Percentiles rank a stretch among this genome's conserved stretches.
Evolutionary conservation across 345 rosid genomes (phyloP).

Genomic region (Gossypium herbaceum): DNA sequence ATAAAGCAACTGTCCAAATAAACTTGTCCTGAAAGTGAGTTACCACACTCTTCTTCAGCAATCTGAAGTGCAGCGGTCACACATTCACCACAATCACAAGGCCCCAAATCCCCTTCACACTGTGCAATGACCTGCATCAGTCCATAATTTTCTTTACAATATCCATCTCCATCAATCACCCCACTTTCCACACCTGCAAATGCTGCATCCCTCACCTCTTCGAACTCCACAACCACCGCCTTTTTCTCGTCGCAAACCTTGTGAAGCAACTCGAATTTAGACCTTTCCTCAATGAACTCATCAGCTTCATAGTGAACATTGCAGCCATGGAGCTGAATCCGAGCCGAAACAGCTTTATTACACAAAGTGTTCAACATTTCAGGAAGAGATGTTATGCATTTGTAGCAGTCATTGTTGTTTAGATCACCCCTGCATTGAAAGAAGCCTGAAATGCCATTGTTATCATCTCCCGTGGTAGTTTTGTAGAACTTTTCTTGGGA

Average conservation of each 20-base stretch:
- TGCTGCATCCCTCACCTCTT: slow-evolving; percentile 43
- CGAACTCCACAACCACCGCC: slow-evolving; percentile 38
- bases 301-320: slow-evolving; percentile 49
- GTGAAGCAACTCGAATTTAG: slow-evolving; percentile 38
- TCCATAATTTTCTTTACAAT: slow-evolving; percentile 35
- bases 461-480: slow-evolving; percentile 38
- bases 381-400: slow-evolving; percentile 46
- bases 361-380: slow-evolving; percentile 38
- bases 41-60: slow-evolving; percentile 44
- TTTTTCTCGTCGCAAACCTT: slow-evolving; percentile 41
- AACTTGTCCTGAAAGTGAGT: slow-evolving; percentile 47
- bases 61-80: slow-evolving; percentile 40
- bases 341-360: slow-evolving; percentile 39
- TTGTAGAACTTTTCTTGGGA: slow-evolving; percentile 48
- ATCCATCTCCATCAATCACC: slow-evolving; percentile 38
- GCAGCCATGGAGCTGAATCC: slow-evolving; percentile 75
- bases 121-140: slow-evolving; percentile 47
- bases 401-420: slow-evolving; percentile 37
- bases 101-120: slow-evolving; percentile 57
- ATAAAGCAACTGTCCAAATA: slow-evolving; percentile 55
- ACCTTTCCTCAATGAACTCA: slow-evolving; percentile 17
- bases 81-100: slow-evolving; percentile 63
- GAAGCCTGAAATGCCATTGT: slow-evolving; percentile 48
- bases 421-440: slow-evolving; percentile 67
- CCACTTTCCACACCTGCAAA: slow-evolving; percentile 26